Evolutionary conservation across 1,284 basidiomycete species (phyloP).

Genomic region (Termitomyces sp.): DNA sequence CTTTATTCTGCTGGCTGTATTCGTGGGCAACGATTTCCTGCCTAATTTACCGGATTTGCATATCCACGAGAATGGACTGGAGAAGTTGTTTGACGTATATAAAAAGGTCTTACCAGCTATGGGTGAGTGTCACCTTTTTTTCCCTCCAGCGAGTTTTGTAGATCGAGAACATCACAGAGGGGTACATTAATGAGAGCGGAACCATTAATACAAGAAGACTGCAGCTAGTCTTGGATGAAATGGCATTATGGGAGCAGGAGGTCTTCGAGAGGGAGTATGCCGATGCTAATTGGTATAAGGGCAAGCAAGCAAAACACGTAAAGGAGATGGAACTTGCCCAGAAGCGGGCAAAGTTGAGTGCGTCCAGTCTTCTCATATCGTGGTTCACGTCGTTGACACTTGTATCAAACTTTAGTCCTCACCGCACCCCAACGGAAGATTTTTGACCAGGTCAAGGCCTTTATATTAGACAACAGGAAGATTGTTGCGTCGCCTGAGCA

Average conservation of each 20-base stretch:
- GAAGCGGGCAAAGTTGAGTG: conserved; percentile 50
- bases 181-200: conserved; percentile 92
- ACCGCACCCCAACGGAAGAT: conserved; percentile 71
- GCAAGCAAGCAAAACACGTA: conserved; percentile 75
- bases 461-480: conserved; percentile 57
- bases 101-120: conserved; percentile 84
- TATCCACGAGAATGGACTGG: conserved; percentile 95
- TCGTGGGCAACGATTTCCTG: conserved; percentile 96
- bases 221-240: conserved; percentile 85
- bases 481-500: conserved; percentile 30
- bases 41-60: conserved; percentile 96
- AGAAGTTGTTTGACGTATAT: conserved; percentile 91
- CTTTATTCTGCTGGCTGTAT: conserved; percentile 94
- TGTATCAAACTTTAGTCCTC: conserved; percentile 44
- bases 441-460: conserved; percentile 71
- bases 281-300: conserved; percentile 87
- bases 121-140: conserved; percentile 41
- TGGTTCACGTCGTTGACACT: neutral
- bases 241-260: conserved; percentile 83
- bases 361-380: conserved; percentile 10
- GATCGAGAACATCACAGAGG: conserved; percentile 47
- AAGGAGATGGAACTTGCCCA: conserved; percentile 52
- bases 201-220: conserved; percentile 77
- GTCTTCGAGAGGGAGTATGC: conserved; percentile 88
- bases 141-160: neutral